Evolutionary conservation across 2,329 filamentous ascomycete species (phyloP).

Genomic region (Lachnellula cervina): DNA sequence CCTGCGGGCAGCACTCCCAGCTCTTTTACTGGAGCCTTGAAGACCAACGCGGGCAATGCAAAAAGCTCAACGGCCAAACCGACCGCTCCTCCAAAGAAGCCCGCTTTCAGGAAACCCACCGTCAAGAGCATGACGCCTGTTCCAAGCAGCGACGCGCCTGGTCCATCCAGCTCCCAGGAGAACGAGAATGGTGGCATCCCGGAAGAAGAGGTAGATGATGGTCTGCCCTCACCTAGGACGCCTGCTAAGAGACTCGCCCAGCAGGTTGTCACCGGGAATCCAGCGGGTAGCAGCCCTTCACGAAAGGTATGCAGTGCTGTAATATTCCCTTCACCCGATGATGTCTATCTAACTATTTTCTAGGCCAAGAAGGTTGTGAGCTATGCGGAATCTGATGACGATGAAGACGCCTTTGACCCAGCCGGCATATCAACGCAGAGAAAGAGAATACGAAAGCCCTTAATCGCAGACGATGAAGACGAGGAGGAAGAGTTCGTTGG

Average conservation of each 20-base stretch:
- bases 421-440: constrained; percentile 34
- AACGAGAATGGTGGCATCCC: constrained; percentile 43
- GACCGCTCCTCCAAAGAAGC: constrained; percentile 39
- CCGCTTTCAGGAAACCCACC: constrained; percentile 28
- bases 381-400: constrained; percentile 82
- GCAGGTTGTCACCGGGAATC: constrained; percentile 40
- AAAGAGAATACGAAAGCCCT: constrained; percentile 46
- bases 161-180: constrained; percentile 64
- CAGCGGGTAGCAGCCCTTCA: constrained; percentile 64
- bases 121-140: constrained; percentile 59
- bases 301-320: constrained; percentile 58
- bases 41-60: constrained; percentile 32
- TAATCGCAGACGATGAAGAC: constrained; percentile 61
- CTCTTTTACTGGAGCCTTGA: constrained; percentile 24
- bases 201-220: constrained; percentile 48
- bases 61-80: constrained; percentile 31
- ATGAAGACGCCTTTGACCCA: constrained; percentile 53
- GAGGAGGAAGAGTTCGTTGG: constrained; percentile 65
- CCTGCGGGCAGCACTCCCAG: constrained; percentile 38
- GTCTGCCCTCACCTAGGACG: constrained; percentile 39
- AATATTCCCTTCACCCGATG: not conserved
- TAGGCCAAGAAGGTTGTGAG: constrained; percentile 62
- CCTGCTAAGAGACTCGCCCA: constrained; percentile 39
- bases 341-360: not conserved
- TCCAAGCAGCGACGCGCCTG: constrained; percentile 72